Conservation (phyloP, 2,329 filamentous ascomycete genomes). For the Colletotrichum liriopes region DNA sequence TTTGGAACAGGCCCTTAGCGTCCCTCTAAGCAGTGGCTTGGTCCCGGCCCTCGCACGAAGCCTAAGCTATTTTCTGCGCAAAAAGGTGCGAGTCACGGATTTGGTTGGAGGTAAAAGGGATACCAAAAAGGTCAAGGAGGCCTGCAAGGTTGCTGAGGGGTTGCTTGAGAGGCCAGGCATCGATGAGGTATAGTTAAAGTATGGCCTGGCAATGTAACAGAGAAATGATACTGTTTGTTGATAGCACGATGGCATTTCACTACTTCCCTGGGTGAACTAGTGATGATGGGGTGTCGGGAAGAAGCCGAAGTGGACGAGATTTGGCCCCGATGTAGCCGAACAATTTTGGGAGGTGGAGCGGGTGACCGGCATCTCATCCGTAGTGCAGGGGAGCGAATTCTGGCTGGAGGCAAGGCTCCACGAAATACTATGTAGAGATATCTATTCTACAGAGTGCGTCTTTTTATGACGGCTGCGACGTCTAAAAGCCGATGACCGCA, state of each 20-base stretch:
- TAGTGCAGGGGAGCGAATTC: not conserved
- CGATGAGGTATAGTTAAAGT: not conserved
- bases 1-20: slow-evolving; percentile 32
- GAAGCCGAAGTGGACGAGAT: not conserved
- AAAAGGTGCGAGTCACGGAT: slow-evolving; percentile 78
- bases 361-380: too few species aligned
- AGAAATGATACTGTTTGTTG: not conserved
- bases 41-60: slow-evolving; percentile 80
- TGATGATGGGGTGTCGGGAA: not conserved
- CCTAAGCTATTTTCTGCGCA: slow-evolving; percentile 85
- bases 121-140: slow-evolving; percentile 63
- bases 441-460: not conserved
- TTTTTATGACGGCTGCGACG: not conserved
- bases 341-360: not conserved
- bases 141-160: slow-evolving; percentile 60
- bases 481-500: not conserved
- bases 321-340: not conserved
- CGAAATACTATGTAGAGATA: not conserved
- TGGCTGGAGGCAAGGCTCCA: not conserved
- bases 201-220: not conserved
- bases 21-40: slow-evolving; percentile 26
- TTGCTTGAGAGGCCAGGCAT: slow-evolving; percentile 50
- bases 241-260: not conserved
- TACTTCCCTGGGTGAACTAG: not conserved
- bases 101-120: slow-evolving; percentile 66